Evolutionary conservation across 495 filamentous ascomycete genomes (phyloP).

Genomic region (Penicillium alfredii): DNA sequence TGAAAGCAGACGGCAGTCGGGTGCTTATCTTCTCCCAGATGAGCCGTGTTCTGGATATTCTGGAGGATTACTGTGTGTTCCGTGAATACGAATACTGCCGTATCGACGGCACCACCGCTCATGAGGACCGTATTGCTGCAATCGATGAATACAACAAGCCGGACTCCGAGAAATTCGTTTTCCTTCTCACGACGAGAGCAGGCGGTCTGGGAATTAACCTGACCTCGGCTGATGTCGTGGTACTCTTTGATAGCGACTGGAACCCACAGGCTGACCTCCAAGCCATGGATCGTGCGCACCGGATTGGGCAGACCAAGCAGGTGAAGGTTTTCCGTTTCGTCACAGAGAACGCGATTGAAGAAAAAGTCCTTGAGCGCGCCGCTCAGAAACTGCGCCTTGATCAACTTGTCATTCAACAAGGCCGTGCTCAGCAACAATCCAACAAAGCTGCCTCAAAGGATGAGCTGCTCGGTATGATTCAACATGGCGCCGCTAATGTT

Average conservation of each 20-base stretch:
- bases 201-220: constrained; percentile 98
- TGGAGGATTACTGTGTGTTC: constrained; percentile 98
- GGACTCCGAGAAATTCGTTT: constrained; percentile 93
- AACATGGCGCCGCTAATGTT: constrained; percentile 92
- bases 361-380: constrained; percentile 95
- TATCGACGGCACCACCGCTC: constrained; percentile 94
- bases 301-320: constrained; percentile 98
- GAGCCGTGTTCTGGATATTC: constrained; percentile 93
- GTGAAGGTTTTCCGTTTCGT: constrained; percentile 94
- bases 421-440: constrained; percentile 83
- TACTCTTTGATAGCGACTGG: constrained; percentile 99
- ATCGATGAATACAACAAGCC: constrained; percentile 98
- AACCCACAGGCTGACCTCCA: constrained; percentile 98
- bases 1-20: constrained; percentile 80
- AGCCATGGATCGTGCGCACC: constrained; percentile 97
- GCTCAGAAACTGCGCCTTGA: constrained; percentile 96
- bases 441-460: constrained; percentile 91
- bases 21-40: constrained; percentile 99
- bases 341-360: constrained; percentile 96
- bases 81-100: constrained; percentile 92
- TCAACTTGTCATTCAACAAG: constrained; percentile 99
- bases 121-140: constrained; percentile 94
- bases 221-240: constrained; percentile 90
- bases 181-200: constrained; percentile 93
- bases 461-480: constrained; percentile 95